A percentile compares a stretch with the other conserved stretches of the same genome.
These are phyloP conservation scores for Lactarius tabidus DNA, from an alignment of 768 basidiomycete genomes.

Conservation along the genomic window DNA sequence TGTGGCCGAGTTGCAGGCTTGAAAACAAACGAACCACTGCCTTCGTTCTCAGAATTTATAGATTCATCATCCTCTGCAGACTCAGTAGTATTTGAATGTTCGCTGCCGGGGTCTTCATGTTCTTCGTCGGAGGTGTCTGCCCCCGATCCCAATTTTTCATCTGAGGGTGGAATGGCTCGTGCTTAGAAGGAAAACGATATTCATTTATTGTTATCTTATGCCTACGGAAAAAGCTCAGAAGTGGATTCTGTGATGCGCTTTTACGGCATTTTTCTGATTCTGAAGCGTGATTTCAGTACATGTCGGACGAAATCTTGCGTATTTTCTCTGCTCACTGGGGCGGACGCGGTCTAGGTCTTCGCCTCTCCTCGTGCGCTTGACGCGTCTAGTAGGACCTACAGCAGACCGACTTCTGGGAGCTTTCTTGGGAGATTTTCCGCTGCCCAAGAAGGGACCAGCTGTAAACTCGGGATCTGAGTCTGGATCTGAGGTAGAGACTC, in stretches of 20 bases:
- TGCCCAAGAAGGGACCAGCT: slow-evolving; percentile 36
- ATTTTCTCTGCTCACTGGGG: slow-evolving; percentile 27
- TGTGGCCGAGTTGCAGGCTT: neutral
- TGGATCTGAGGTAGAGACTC: slow-evolving; percentile 30
- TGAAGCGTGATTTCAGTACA: neutral
- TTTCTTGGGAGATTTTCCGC: slow-evolving; percentile 32
- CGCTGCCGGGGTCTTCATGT: slow-evolving; percentile 24
- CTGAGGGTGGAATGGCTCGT: slow-evolving; percentile 16
- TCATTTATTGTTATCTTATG: slow-evolving; percentile 9
- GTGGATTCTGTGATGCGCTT: slow-evolving; percentile 25
- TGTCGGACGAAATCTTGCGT: slow-evolving; percentile 5
- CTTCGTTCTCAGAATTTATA: slow-evolving; percentile 3
- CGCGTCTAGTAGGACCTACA: neutral
- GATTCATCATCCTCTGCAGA: slow-evolving; percentile 11
- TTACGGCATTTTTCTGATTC: slow-evolving; percentile 13
- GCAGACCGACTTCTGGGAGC: slow-evolving; percentile 26
- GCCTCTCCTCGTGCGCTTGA: slow-evolving; percentile 12
- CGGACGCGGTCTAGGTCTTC: neutral
- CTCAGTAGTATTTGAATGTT: slow-evolving; percentile 20
- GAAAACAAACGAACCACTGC: slow-evolving; percentile 4
- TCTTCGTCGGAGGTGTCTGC: slow-evolving; percentile 27
- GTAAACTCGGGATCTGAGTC: slow-evolving; percentile 52
- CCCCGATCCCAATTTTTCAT: slow-evolving; percentile 19
- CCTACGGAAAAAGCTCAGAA: slow-evolving; percentile 30
- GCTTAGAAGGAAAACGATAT: slow-evolving; percentile 1